Evolutionary conservation across 2,329 filamentous ascomycete species (phyloP).

Genomic region (Diaporthe capsici): DNA sequence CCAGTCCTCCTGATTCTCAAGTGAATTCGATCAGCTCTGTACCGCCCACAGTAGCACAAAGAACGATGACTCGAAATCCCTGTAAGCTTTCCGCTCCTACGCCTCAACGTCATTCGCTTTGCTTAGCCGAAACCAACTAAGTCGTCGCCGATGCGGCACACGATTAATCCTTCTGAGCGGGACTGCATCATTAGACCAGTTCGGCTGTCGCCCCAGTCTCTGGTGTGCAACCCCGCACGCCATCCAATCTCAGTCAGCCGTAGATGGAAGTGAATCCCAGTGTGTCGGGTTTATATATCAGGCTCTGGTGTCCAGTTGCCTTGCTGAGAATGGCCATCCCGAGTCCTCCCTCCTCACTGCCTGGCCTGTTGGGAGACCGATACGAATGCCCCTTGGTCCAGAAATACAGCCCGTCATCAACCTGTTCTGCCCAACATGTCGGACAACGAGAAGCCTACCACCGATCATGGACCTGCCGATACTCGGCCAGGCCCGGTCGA

Average conservation of each 20-base stretch:
- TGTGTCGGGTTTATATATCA: constrained; percentile 32
- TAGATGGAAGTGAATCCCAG: constrained; percentile 2
- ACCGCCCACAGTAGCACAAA: neutral
- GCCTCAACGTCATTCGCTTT: constrained; percentile 26
- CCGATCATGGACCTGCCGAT: constrained; percentile 6
- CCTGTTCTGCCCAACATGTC: constrained; percentile 10
- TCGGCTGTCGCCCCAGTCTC: constrained; percentile 10
- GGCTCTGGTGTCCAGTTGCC: neutral
- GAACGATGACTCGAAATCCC: constrained; percentile 8
- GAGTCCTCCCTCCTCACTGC: neutral
- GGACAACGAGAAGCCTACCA: constrained; percentile 39
- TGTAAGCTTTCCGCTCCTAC: neutral
- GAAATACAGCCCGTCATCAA: neutral
- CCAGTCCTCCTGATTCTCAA: neutral
- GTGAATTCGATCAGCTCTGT: neutral
- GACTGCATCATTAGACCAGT: constrained; percentile 10
- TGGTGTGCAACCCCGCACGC: constrained; percentile 35
- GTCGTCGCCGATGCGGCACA: constrained; percentile 21
- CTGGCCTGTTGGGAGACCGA: neutral
- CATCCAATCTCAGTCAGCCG: constrained; percentile 11
- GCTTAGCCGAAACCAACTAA: constrained; percentile 21
- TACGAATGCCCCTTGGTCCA: neutral
- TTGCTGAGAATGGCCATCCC: too few relatives aligned
- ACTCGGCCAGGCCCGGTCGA: neutral
- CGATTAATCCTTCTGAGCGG: neutral